Conservation (phyloP, 73 alveolate species). For the Symbiodinium natans region DNA sequence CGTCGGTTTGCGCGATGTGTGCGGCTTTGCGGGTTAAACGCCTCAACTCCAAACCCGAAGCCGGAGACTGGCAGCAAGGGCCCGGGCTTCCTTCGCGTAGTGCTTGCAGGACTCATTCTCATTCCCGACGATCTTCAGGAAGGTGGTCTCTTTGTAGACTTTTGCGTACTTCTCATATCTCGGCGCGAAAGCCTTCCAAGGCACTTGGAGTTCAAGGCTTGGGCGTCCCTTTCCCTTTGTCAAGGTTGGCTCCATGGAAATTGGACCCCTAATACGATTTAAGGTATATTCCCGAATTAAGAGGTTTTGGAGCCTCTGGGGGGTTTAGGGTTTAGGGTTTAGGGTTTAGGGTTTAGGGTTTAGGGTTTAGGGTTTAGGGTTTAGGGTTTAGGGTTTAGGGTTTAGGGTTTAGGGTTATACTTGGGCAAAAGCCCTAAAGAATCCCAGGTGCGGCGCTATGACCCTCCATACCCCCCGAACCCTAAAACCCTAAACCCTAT, state of each 20-base stretch:
- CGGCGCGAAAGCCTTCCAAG: not conserved
- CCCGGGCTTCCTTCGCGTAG: conserved; percentile 70
- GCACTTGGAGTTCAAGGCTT: not conserved
- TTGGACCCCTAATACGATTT: not conserved
- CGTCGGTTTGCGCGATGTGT: too few relatives aligned
- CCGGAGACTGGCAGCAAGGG: not conserved
- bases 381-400: too few relatives aligned
- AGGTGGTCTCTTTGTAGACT: conserved; percentile 53
- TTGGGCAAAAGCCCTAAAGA: not conserved
- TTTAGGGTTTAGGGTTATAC: too few relatives aligned
- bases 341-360: too few relatives aligned
- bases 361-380: too few relatives aligned
- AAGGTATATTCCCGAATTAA: not conserved
- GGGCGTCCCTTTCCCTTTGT: not conserved
- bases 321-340: too few relatives aligned
- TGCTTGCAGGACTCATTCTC: conserved; percentile 94
- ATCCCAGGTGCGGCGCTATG: too few relatives aligned
- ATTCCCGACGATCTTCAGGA: conserved; percentile 88
- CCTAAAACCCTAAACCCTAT: not conserved
- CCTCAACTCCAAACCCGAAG: not conserved
- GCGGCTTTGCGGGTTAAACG: too few relatives aligned
- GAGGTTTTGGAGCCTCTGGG: not conserved
- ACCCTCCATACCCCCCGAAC: too few relatives aligned
- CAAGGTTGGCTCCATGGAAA: not conserved
- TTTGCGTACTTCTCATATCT: conserved; percentile 61